phyloP scores from a whole-genome alignment of 2,329 filamentous ascomycete genomes.

The Hymenoscyphus repandus region DNA sequence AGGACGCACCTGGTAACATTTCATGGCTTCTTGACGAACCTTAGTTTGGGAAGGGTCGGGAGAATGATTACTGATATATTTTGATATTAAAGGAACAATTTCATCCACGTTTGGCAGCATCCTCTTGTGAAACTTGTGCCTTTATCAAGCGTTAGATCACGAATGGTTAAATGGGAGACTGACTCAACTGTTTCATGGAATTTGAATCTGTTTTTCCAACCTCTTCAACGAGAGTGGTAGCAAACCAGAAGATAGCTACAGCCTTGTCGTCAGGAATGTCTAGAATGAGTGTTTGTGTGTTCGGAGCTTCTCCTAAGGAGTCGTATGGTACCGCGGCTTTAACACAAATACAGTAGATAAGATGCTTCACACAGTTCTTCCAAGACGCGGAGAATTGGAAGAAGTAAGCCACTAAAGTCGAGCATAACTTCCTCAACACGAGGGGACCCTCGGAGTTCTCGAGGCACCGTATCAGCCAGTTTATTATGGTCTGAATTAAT shows the following conservation, averaged over 20 bases:
- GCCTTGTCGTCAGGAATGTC: conserved; percentile 46
- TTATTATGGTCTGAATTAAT: conserved; percentile 55
- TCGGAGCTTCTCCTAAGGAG: conserved; percentile 39
- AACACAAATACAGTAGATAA: conserved; percentile 53
- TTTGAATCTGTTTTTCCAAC: conserved; percentile 62
- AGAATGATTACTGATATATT: conserved; percentile 33
- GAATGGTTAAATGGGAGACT: background rate
- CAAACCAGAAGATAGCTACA: conserved; percentile 60
- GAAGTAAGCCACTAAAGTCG: conserved; percentile 72
- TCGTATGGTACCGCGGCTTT: conserved; percentile 44
- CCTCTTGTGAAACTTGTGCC: conserved; percentile 43
- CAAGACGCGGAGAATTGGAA: conserved; percentile 64
- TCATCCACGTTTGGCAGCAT: conserved; percentile 48
- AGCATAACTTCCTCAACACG: conserved; percentile 69
- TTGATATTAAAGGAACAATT: conserved; percentile 43
- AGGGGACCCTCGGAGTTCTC: conserved; percentile 49
- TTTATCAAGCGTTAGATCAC: conserved; percentile 16
- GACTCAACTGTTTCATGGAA: conserved; percentile 48
- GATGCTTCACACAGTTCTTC: conserved; percentile 58
- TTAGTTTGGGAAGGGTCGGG: conserved; percentile 38
- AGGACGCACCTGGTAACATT: conserved; percentile 51
- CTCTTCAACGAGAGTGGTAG: conserved; percentile 58
- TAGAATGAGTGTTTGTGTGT: conserved; percentile 40
- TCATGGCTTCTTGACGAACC: conserved; percentile 50
- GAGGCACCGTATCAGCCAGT: conserved; percentile 55